Evolutionary conservation across 306 rosid genomes (phyloP).

Genomic region (Vigna reflexopilosa): DNA sequence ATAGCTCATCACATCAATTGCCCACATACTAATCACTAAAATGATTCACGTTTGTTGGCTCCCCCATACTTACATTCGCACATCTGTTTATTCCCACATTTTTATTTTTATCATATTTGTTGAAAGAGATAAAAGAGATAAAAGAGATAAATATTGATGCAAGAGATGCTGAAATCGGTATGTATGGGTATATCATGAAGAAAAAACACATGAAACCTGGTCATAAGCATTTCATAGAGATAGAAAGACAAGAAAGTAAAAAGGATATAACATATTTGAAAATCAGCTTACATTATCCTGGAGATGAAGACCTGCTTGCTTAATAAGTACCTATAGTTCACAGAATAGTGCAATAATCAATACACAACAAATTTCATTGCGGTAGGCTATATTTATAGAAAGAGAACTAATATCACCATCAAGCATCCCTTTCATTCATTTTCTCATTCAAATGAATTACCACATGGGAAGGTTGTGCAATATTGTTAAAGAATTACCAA

Average conservation of each 20-base stretch:
- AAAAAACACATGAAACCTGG: too few relatives aligned
- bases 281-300: constrained; percentile 72
- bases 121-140: too few relatives aligned
- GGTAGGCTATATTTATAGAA: constrained; percentile 26
- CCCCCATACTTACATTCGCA: constrained; percentile 8
- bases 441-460: constrained; percentile 20
- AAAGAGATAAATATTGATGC: too few relatives aligned
- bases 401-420: constrained; percentile 28
- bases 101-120: too few relatives aligned
- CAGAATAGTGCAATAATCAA: constrained; percentile 41
- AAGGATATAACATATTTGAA: background rate
- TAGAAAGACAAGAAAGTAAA: too few relatives aligned
- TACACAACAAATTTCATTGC: constrained; percentile 33
- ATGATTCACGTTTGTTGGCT: background rate
- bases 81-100: background rate
- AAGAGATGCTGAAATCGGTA: too few relatives aligned
- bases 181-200: too few relatives aligned
- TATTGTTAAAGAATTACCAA: constrained; percentile 9
- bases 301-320: constrained; percentile 87
- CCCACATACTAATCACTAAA: background rate
- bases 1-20: background rate
- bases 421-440: constrained; percentile 32
- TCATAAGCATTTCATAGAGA: too few relatives aligned
- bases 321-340: constrained; percentile 74
- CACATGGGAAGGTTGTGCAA: constrained; percentile 23